A percentile compares a stretch with the other conserved stretches of the same genome.
Conservation (phyloP, 2,329 filamentous ascomycete genomes). For the Didymella exigua region DNA sequence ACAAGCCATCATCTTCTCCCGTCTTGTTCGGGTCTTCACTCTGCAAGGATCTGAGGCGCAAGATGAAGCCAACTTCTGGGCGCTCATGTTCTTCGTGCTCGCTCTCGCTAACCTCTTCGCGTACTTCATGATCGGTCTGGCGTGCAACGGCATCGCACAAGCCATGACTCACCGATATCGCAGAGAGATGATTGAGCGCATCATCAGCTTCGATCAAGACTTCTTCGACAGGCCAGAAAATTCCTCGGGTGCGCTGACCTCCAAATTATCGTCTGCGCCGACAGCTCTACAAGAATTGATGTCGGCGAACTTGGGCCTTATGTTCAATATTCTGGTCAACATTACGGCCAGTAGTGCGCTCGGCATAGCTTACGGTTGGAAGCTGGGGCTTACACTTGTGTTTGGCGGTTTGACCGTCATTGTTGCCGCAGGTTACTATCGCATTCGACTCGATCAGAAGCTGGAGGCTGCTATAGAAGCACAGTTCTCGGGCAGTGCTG, state of each 20-base stretch:
- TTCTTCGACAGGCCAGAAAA: constrained; percentile 91
- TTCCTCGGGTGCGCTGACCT: constrained; percentile 82
- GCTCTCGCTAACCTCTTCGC: constrained; percentile 23
- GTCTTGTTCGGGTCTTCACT: constrained; percentile 24
- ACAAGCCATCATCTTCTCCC: constrained; percentile 24
- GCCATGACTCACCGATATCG: constrained; percentile 14
- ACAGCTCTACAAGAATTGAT: constrained; percentile 79
- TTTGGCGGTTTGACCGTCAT: constrained; percentile 76
- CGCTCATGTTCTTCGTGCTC: constrained; percentile 34
- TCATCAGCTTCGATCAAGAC: constrained; percentile 40
- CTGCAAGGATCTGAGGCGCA: constrained; percentile 18
- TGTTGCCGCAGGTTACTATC: constrained; percentile 77
- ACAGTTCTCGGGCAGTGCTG: constrained; percentile 9
- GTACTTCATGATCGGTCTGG: constrained; percentile 60
- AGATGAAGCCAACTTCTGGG: constrained; percentile 25
- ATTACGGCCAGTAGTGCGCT: constrained; percentile 69
- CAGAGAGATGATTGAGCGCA: constrained; percentile 11
- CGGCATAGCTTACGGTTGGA: constrained; percentile 61
- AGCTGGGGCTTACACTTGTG: constrained; percentile 77
- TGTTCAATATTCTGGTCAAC: constrained; percentile 78
- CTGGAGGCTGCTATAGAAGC: constrained; percentile 9
- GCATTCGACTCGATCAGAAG: constrained; percentile 16
- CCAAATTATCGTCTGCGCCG: constrained; percentile 71
- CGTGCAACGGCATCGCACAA: constrained; percentile 66
- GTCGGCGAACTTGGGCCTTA: constrained; percentile 73